Conservation (phyloP, 257 asterid genomes). For the Ocimum tenuiflorum region DNA sequence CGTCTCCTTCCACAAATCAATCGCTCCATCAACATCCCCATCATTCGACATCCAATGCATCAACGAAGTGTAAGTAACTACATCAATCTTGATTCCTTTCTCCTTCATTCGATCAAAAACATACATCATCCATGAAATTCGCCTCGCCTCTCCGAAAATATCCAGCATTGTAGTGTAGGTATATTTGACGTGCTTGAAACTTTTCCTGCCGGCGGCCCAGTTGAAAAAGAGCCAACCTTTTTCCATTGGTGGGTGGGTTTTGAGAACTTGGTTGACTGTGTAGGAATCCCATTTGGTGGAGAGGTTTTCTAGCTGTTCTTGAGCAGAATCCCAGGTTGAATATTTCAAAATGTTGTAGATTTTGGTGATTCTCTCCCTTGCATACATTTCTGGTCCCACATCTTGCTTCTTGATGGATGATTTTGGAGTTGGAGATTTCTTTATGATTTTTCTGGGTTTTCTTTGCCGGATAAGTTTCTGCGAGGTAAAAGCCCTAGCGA, state of each 20-base stretch:
- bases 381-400: constrained; percentile 36
- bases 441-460: constrained; percentile 24
- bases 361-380: constrained; percentile 45
- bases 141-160: constrained; percentile 85
- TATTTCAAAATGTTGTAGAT: constrained; percentile 57
- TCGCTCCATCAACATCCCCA: constrained; percentile 40
- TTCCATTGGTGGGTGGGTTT: constrained; percentile 23
- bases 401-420: constrained; percentile 25
- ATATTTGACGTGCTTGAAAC: constrained; percentile 79
- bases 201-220: constrained; percentile 55
- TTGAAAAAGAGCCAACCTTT: constrained; percentile 71
- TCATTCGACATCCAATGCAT: constrained; percentile 68
- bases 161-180: constrained; percentile 95
- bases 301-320: constrained; percentile 47
- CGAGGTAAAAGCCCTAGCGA: constrained; percentile 25
- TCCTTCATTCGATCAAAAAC: constrained; percentile 70
- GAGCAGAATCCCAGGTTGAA: constrained; percentile 81
- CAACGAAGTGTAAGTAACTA: constrained; percentile 66
- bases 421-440: constrained; percentile 23
- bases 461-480: constrained; percentile 16
- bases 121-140: constrained; percentile 69
- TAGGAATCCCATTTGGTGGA: constrained; percentile 78
- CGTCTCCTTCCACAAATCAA: constrained; percentile 73
- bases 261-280: constrained; percentile 82
- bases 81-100: constrained; percentile 64